Conservation (phyloP, 75 land plant genomes). For the Ceratopteris richardii region DNA sequence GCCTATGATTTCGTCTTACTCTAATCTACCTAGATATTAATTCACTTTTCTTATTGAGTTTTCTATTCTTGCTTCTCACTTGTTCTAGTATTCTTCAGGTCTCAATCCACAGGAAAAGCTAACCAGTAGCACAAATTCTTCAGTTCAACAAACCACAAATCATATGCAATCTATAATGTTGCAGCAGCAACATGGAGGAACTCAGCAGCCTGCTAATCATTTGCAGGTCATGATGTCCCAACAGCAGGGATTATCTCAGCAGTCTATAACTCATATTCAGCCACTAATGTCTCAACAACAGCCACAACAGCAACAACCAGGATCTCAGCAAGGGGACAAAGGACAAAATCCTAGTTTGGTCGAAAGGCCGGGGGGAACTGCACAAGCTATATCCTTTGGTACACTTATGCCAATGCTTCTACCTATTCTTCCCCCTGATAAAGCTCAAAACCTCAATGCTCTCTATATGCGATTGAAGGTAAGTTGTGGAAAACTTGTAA, state of each 20-base stretch:
- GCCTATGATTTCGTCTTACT: too few species aligned
- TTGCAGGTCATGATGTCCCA: too few species aligned
- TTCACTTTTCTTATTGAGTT: too few species aligned
- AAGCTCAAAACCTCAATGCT: conserved; percentile 49
- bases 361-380: conserved; percentile 17
- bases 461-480: conserved; percentile 60
- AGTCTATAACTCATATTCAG: neutral
- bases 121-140: too few species aligned
- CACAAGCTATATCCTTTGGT: conserved; percentile 52
- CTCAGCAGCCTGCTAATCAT: too few species aligned
- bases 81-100: too few species aligned
- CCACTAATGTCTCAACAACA: conserved; percentile 7
- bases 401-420: conserved; percentile 57
- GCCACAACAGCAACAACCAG: conserved; percentile 12
- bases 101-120: too few species aligned
- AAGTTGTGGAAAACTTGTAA: neutral
- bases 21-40: too few species aligned
- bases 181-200: neutral
- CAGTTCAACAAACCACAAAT: neutral
- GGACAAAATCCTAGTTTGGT: conserved; percentile 5
- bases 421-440: conserved; percentile 65
- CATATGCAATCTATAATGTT: neutral
- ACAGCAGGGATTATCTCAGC: too few species aligned
- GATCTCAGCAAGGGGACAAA: neutral
- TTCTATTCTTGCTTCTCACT: too few species aligned